A percentile compares a stretch with the other conserved stretches of the same genome.
Evolutionary conservation across 1,284 basidiomycete genomes (phyloP).

Genomic region (Ganoderma sinense): DNA sequence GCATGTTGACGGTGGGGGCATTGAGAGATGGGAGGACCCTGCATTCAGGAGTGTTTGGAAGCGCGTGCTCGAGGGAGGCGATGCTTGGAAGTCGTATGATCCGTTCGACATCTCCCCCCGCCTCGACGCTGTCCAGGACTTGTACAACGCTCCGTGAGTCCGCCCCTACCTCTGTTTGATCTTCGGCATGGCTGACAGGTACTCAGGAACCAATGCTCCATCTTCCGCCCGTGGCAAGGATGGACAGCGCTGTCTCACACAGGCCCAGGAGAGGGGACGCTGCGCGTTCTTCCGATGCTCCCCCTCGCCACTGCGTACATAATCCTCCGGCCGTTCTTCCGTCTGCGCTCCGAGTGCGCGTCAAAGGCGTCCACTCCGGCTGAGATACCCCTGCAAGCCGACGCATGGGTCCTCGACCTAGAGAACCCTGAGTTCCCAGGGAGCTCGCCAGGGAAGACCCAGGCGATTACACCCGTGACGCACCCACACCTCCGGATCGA

Average conservation of each 20-base stretch:
- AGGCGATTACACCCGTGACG: slow-evolving; percentile 66
- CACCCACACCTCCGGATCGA: slow-evolving; percentile 78
- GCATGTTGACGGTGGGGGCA: slow-evolving; percentile 79
- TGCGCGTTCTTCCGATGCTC: slow-evolving; percentile 65
- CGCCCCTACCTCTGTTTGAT: no score
- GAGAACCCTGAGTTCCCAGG: slow-evolving; percentile 69
- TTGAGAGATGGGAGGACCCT: slow-evolving; percentile 84
- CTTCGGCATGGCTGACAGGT: not conserved
- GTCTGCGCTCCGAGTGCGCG: slow-evolving; percentile 36
- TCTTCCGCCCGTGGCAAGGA: slow-evolving; percentile 83
- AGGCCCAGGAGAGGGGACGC: slow-evolving; percentile 71
- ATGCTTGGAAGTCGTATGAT: slow-evolving; percentile 63
- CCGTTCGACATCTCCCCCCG: slow-evolving; percentile 62
- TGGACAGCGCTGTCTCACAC: slow-evolving; percentile 76
- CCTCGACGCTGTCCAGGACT: slow-evolving; percentile 59
- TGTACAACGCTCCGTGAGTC: slow-evolving; percentile 61
- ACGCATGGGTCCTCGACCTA: slow-evolving; percentile 72
- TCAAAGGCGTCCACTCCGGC: slow-evolving; percentile 6
- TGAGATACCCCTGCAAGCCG: slow-evolving; percentile 43
- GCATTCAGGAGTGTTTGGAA: slow-evolving; percentile 64
- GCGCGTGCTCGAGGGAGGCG: slow-evolving; percentile 55
- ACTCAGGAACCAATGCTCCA: slow-evolving; percentile 67
- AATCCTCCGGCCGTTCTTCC: slow-evolving; percentile 82
- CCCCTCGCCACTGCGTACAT: slow-evolving; percentile 70
- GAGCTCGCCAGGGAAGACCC: slow-evolving; percentile 64